Base-by-base conservation (phyloP, 73 alveolate species). In the Tetrahymena elliotti region DNA sequence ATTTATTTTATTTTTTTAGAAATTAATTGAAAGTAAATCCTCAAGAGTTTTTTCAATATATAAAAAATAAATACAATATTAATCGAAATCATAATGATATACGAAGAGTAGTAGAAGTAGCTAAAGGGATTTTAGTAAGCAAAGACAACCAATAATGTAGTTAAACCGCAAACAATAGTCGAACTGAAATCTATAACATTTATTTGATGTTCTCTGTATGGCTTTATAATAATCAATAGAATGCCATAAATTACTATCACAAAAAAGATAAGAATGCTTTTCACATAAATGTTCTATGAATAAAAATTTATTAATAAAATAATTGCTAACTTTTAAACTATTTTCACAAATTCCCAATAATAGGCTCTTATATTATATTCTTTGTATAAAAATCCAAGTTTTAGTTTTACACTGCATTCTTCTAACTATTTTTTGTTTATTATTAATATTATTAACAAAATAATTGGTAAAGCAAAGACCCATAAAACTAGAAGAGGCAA, bases 291-390 rank as follows among this genome's bases (percentile, higher is more conserved):
- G 36, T 27, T n/a, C 12, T 53, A 53, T 2, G 84, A 53, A 53
- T 53, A 53, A 2, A 53, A 53, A 53, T 53, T 53, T 6, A 53
- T n/a, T 2, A 27, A 18, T 2, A 53, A 12, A 1, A 52, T 93
- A 3, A 94, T 94, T 12, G 83, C 37, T 16, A 94, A 22, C 35
- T 94, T 94, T 31, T 93, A 1, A 93, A 33, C 20, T 3, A 94
- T 35, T 35, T 38, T 94, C 8, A 93, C 35, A 93, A 94, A 93
- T 40, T 94, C 97, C 96, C 97, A 94, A 93, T 94, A 94, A 27
- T 31, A 94, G 37, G 37, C 82, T 31, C 93, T 38, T 36, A 24
- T 18, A 1, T 94, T 94, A 53, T 93, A 94, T 39, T 93, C 97
- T n/a, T 35, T 36, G 38, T 93, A 94, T 41, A 94, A 22, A 40